Evolutionary conservation across 345 rosid species (phyloP), one percentile per base, ranked within the genome.

Genomic region (Jatropha curcas): DNA sequence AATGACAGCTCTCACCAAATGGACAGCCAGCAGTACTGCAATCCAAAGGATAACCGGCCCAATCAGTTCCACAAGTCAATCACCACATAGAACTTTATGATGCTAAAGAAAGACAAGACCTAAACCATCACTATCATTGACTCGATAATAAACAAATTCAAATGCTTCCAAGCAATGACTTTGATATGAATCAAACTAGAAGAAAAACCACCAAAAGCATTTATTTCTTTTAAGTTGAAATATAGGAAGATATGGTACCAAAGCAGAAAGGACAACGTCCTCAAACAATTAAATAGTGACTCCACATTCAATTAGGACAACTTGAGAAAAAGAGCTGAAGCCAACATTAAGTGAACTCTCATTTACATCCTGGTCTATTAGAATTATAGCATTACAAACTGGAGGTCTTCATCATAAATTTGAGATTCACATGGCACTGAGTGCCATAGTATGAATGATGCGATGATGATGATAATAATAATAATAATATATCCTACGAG

Each of bases 1-100:
- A 90, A 81, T 90, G 98, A 71, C 98, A 94, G 75, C 90, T 81
- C 78, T 90, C 98, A 20, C 98, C 98, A 79, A 92, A 90, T 50
- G 91, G 97, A 74, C 98, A 92, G 52, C 98, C 97, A 69, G 87
- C 77, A 71, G 92, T 92, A 79, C 98, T 92, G 88, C 86, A 70
- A 82, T 41, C 33, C 61, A 78, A 73, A 68, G 20, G 67, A 75
- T 56, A 53, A 52, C 43, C 73, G 61, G 55, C 2, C 19, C 34
- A 66, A 66, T 37, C 57, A 46, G 48, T 28, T 46, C 4, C 17
- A 65, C 13, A 60, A 59, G 59, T 39, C 25, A 35, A 39, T 55
- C 58, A 35, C 48, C 50, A 58, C 58, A 39, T 12, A 19, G 64
- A 10, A 56, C 30, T 63, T 34, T 17, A 3, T 28, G 17, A 17